phyloP scores from a whole-genome alignment of 345 rosid genomes.

The Barbarea vulgaris region DNA sequence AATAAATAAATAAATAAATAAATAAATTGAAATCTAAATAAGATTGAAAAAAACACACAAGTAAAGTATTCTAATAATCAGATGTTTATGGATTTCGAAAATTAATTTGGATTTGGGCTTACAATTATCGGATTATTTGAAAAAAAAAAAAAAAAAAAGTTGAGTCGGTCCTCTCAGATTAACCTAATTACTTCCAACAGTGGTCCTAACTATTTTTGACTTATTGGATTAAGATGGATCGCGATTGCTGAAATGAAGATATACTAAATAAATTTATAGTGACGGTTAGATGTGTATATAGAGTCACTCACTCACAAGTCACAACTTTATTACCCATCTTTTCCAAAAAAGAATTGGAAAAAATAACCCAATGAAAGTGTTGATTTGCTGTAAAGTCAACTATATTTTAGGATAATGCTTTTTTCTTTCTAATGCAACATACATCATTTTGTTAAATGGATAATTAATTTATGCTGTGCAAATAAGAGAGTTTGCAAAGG shows the following conservation, averaged over 20 bases:
- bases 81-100: too few relatives aligned
- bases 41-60: neutral
- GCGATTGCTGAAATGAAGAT: slow-evolving; percentile 26
- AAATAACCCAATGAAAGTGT: neutral
- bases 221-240: slow-evolving; percentile 18
- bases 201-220: slow-evolving; percentile 12
- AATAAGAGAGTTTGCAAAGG: too few relatives aligned
- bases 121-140: neutral
- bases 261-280: slow-evolving; percentile 22
- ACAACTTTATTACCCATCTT: slow-evolving; percentile 14
- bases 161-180: slow-evolving; percentile 22
- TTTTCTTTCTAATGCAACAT: neutral
- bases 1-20: too few relatives aligned
- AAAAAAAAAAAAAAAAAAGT: neutral
- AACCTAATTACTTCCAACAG: neutral
- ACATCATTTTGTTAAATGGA: neutral
- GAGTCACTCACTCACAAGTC: too few relatives aligned
- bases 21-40: neutral
- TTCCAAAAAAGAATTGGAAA: neutral
- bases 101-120: neutral
- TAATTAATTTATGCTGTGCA: neutral
- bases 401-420: neutral
- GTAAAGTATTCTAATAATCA: neutral
- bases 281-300: slow-evolving; percentile 35
- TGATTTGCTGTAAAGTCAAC: slow-evolving; percentile 24